Conservation (phyloP, 1,139 yeast genomes). For the Scheffersomyces insectosa region DNA sequence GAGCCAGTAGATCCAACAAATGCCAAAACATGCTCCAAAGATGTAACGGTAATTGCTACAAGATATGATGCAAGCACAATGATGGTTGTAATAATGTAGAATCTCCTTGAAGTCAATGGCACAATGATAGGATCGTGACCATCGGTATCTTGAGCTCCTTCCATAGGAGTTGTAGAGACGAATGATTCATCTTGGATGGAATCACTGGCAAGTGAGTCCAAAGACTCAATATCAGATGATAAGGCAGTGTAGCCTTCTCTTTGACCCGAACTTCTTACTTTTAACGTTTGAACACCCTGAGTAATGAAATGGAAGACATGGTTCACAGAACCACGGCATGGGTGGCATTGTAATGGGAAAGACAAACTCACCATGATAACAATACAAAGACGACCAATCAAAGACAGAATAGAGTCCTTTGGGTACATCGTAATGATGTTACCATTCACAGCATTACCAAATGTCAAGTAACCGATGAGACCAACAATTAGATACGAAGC, state of each 20-base stretch:
- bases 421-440: constrained; percentile 74
- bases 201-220: constrained; percentile 16
- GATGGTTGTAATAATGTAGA: constrained; percentile 62
- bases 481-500: constrained; percentile 74
- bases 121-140: constrained; percentile 54
- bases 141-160: constrained; percentile 51
- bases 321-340: constrained; percentile 71
- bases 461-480: constrained; percentile 79
- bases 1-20: constrained; percentile 96
- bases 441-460: constrained; percentile 72
- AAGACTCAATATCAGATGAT: constrained; percentile 16
- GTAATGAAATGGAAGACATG: constrained; percentile 60
- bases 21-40: constrained; percentile 84
- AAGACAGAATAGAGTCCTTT: constrained; percentile 52
- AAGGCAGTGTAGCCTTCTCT: constrained; percentile 16
- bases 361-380: constrained; percentile 69
- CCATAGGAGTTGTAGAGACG: constrained; percentile 49
- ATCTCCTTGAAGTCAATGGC: constrained; percentile 52
- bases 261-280: constrained; percentile 6
- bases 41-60: constrained; percentile 74
- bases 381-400: constrained; percentile 70
- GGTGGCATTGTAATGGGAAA: constrained; percentile 76
- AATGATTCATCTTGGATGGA: constrained; percentile 35
- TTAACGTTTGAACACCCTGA: constrained; percentile 24
- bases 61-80: constrained; percentile 65